Conservation (phyloP, 106 monocot species). For the Dendrobium huoshanense region DNA sequence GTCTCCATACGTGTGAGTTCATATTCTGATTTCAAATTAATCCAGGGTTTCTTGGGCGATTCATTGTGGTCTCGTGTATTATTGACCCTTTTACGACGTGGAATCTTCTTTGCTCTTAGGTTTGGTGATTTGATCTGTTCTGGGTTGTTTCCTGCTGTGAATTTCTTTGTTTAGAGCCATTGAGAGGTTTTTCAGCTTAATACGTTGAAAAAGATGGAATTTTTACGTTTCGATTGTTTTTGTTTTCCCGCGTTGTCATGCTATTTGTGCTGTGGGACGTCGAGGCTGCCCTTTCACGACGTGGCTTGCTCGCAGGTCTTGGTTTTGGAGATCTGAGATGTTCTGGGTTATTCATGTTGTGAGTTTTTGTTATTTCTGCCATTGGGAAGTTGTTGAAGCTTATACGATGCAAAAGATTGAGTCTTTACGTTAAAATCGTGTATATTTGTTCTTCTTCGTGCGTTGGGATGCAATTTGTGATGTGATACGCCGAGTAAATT, state of each 20-base stretch:
- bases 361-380: neutral
- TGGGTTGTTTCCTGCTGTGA: neutral
- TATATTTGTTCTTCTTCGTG: neutral
- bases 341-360: neutral
- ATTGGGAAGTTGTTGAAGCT: neutral
- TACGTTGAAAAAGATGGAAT: neutral
- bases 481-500: neutral
- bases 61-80: neutral
- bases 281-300: neutral
- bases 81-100: neutral
- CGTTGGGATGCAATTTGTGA: neutral
- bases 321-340: slow-evolving; percentile 1
- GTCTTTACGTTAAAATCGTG: neutral
- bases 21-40: neutral
- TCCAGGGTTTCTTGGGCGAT: slow-evolving; percentile 5
- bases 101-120: neutral
- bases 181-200: no score
- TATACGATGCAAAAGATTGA: neutral
- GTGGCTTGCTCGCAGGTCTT: neutral
- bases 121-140: neutral
- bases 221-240: neutral
- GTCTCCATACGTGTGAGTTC: slow-evolving; percentile 87
- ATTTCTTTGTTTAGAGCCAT: neutral
- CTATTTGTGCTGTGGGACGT: neutral
- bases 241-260: neutral